These are phyloP conservation scores for Phoma herbarum DNA, from an alignment of 2,329 filamentous ascomycete species.

Conservation along the genomic window DNA sequence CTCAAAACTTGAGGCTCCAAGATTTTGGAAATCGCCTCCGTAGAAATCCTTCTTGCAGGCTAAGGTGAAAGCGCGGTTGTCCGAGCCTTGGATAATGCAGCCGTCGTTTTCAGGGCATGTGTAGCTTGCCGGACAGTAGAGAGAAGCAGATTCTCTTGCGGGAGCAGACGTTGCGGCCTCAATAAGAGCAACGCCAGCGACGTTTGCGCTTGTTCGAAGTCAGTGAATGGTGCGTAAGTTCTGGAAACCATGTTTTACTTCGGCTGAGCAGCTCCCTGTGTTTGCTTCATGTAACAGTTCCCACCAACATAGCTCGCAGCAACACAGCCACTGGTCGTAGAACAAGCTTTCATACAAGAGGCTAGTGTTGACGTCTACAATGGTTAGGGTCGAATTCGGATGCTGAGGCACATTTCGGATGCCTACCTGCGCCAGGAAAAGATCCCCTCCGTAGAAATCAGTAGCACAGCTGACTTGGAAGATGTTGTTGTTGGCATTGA, in stretches of 20 bases:
- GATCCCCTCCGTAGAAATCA: conserved; percentile 7
- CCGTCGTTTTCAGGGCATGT: not conserved
- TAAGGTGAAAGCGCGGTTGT: not conserved
- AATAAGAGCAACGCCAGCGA: not conserved
- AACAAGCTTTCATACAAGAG: not conserved
- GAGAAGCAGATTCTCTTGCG: not conserved
- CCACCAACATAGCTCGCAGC: conserved; percentile 8
- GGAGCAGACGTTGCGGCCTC: not conserved
- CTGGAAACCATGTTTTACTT: not conserved
- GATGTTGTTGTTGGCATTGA: not conserved
- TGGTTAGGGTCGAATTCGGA: not conserved
- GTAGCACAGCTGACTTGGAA: conserved; percentile 5
- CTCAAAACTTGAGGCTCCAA: not conserved
- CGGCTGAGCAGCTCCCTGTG: not conserved
- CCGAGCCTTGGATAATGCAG: not conserved
- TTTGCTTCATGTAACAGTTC: conserved; percentile 11
- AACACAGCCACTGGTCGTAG: not conserved
- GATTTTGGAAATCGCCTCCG: not conserved
- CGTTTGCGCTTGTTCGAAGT: not conserved
- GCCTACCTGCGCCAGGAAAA: not conserved
- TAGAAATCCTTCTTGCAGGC: not conserved
- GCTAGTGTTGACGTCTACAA: conserved; percentile 3
- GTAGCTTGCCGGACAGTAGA: not conserved
- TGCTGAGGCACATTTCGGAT: not conserved
- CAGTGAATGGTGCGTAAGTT: not conserved